These are phyloP conservation scores for Lichtheimia ornata DNA, from an alignment of 371 early-diverging fungal species.

Conservation along the genomic window DNA sequence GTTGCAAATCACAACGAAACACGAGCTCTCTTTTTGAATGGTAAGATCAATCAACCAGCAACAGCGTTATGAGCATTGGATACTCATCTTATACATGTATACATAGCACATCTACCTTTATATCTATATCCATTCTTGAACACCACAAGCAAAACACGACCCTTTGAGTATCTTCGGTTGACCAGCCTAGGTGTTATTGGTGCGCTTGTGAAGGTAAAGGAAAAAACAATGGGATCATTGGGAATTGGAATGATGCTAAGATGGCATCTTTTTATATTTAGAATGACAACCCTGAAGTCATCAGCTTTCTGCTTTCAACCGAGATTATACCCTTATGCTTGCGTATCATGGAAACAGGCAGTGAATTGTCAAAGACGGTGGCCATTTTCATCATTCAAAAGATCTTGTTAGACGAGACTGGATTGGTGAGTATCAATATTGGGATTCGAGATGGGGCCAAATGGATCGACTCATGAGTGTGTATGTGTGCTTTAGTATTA, in stretches of 20 bases:
- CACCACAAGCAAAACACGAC: conserved; percentile 91
- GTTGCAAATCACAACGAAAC: conserved; percentile 95
- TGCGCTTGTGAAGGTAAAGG: conserved; percentile 87
- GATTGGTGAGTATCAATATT: conserved; percentile 62
- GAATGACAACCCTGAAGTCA: conserved; percentile 95
- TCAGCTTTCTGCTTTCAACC: conserved; percentile 92
- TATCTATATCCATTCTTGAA: conserved; percentile 98
- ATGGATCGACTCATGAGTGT: conserved; percentile 49
- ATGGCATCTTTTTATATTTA: conserved; percentile 20
- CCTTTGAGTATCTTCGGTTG: conserved; percentile 93
- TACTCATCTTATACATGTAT: neutral
- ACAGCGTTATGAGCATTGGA: neutral
- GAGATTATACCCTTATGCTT: conserved; percentile 98
- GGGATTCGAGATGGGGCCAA: conserved; percentile 87
- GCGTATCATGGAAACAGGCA: conserved; percentile 97
- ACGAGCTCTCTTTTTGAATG: conserved; percentile 83
- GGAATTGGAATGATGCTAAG: neutral
- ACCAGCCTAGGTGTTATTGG: conserved; percentile 96
- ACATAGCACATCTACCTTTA: conserved; percentile 90
- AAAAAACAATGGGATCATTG: neutral
- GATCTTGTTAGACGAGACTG: conserved; percentile 93
- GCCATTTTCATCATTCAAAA: conserved; percentile 98
- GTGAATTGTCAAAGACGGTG: conserved; percentile 96
- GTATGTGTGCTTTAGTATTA: conserved; percentile 55
- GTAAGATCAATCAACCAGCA: conserved; percentile 31